These are phyloP conservation scores for Aureobasidium melanogenum DNA, from an alignment of 2,329 filamentous ascomycete genomes.

Conservation along the genomic window DNA sequence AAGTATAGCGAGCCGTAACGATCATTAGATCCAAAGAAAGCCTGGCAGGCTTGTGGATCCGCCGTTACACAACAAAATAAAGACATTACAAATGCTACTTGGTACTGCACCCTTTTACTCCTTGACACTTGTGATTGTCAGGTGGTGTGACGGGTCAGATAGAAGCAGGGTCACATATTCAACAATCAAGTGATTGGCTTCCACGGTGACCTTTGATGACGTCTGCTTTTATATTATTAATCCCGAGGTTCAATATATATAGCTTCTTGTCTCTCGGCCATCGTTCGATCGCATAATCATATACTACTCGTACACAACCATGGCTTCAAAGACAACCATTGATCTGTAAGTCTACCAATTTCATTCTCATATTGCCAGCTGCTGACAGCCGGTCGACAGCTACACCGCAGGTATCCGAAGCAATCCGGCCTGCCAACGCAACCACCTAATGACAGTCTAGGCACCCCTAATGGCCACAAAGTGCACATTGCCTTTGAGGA, in stretches of 20 bases:
- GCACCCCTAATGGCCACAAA: constrained; percentile 28
- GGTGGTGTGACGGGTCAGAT: too few species aligned
- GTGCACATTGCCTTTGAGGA: constrained; percentile 26
- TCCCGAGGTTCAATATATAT: neutral
- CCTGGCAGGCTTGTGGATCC: too few species aligned
- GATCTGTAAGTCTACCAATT: constrained; percentile 4
- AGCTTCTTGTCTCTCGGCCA: neutral
- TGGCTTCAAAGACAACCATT: constrained; percentile 11
- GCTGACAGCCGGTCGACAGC: neutral
- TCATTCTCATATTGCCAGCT: neutral
- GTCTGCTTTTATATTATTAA: constrained; percentile 1
- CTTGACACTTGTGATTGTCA: too few species aligned
- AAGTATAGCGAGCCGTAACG: too few species aligned
- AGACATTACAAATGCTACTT: too few species aligned
- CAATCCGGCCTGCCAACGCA: neutral
- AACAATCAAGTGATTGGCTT: neutral
- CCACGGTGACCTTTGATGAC: neutral
- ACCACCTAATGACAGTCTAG: constrained; percentile 11
- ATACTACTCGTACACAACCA: neutral
- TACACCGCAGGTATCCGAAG: constrained; percentile 17
- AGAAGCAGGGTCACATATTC: neutral
- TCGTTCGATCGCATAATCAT: neutral
- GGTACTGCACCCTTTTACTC: too few species aligned
- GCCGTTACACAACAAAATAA: too few species aligned
- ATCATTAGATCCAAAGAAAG: too few species aligned